Evolutionary conservation across 306 rosid species (phyloP).

Genomic region (Trichosanthes truncata): DNA sequence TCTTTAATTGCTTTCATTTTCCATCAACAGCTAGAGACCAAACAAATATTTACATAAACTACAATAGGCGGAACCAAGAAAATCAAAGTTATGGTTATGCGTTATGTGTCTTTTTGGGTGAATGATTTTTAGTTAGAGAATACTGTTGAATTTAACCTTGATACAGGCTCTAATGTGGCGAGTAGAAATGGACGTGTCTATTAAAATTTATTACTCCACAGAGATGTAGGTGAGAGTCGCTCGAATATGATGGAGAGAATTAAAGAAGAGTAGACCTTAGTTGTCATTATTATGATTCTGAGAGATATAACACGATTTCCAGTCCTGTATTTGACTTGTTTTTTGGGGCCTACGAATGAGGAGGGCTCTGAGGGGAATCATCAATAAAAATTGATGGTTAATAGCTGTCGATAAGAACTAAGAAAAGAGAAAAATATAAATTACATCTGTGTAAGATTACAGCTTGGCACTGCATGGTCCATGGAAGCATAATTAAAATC

Average conservation of each 20-base stretch:
- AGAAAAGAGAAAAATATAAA: neutral
- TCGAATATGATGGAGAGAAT: neutral
- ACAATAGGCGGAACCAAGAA: neutral
- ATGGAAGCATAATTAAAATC: neutral
- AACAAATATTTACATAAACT: neutral
- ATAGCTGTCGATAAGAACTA: neutral
- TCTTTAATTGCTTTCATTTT: neutral
- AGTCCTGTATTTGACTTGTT: neutral
- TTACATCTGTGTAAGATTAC: neutral
- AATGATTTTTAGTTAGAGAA: neutral
- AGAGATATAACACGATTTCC: neutral
- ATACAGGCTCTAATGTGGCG: neutral
- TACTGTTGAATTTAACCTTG: neutral
- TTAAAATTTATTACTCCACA: neutral
- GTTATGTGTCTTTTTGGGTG: neutral
- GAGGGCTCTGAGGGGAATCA: neutral
- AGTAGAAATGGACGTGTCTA: neutral
- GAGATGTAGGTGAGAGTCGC: slow-evolving; percentile 7
- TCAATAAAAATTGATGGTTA: neutral
- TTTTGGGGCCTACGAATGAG: neutral
- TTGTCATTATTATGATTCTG: neutral
- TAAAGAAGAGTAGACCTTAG: neutral
- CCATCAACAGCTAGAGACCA: neutral
- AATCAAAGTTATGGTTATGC: neutral
- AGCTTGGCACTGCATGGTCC: neutral